Evolutionary conservation across 495 filamentous ascomycete genomes (phyloP), one percentile per base, ranked within the genome.

Genomic region (Aspergillus haitiensis): DNA sequence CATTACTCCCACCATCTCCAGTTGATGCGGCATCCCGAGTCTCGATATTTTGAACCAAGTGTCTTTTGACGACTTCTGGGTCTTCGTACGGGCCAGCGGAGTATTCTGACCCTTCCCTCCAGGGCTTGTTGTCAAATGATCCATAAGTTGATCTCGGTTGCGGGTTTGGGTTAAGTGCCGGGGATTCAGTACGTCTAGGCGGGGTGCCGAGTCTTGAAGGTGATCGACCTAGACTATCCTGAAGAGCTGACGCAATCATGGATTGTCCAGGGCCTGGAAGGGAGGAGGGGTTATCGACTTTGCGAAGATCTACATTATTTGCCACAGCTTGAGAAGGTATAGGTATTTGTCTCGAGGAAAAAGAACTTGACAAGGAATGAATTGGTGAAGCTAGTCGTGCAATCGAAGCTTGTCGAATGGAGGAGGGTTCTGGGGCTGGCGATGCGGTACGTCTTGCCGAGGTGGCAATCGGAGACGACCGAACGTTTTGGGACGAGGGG

Each of bases 51-150:
- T 86, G 86, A 6, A 96, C 91, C 50, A 96, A 70, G 78, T 96
- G 91, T 61, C 91, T 79, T 72, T 82, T 90, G 47, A 96, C 79
- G 18, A 96, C 86, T 67, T 92, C 89, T 6, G 87, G 86, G 55
- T 95, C 88, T 70, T 96, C 91, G 63, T 81, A 85, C 9, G 88
- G 82, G 16, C 70, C 80, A 12, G 62, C 63, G 52, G 67, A 65
- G 60, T 70, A 58, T 62, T 67, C 67, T 0, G 70, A 67, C 5
- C 66, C 59, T 33, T 76, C 76, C 36, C 65, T 72, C n/a, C 73
- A 71, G 11, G 71, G 72, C 40, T 82, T 83, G 34, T 78, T 80
- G 40, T 94, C 90, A 64, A 93, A 89, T 7, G 91, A 94, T 39
- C 90, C 91, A 70, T 93, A 92, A 51, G 84, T 87, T 45, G 88